Evolutionary conservation across 345 rosid species (phyloP).

Genomic region (Psidium friedrichsthalianum): DNA sequence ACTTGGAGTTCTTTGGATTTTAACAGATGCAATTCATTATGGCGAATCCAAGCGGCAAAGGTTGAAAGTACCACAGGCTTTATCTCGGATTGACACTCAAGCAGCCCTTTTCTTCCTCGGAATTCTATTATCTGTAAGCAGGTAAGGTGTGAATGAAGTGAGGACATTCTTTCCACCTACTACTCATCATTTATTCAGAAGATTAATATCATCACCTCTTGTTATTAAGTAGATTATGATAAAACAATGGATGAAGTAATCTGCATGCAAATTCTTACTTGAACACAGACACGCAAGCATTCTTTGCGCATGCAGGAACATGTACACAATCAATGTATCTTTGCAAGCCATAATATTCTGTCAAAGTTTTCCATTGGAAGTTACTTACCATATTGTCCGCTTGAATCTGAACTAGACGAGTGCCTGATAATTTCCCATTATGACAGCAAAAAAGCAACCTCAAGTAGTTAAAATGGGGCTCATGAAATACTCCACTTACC

Average conservation of each 20-base stretch:
- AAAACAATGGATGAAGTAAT: not conserved
- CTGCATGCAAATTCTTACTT: not conserved
- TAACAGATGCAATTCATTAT: conserved; percentile 89
- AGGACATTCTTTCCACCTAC: not conserved
- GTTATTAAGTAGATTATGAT: not conserved
- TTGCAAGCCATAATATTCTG: not conserved
- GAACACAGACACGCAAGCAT: not conserved
- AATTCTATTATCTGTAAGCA: conserved; percentile 82
- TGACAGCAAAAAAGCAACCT: not conserved
- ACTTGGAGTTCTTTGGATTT: conserved; percentile 95
- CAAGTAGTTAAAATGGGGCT: not conserved
- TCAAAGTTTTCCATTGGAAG: not conserved
- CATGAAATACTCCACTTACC: not conserved
- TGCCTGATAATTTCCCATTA: not conserved
- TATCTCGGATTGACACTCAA: conserved; percentile 87
- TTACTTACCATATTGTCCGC: not conserved
- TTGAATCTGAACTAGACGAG: not conserved
- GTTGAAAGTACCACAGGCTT: conserved; percentile 93
- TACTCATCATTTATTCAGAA: not conserved
- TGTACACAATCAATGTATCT: not conserved
- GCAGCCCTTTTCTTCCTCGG: conserved; percentile 94
- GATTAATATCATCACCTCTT: not conserved
- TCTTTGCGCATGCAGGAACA: not conserved
- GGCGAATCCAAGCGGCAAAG: conserved; percentile 87
- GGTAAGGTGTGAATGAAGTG: conserved; percentile 19